Conservation (phyloP, 163 green algal species). For the Volvox carteri region DNA sequence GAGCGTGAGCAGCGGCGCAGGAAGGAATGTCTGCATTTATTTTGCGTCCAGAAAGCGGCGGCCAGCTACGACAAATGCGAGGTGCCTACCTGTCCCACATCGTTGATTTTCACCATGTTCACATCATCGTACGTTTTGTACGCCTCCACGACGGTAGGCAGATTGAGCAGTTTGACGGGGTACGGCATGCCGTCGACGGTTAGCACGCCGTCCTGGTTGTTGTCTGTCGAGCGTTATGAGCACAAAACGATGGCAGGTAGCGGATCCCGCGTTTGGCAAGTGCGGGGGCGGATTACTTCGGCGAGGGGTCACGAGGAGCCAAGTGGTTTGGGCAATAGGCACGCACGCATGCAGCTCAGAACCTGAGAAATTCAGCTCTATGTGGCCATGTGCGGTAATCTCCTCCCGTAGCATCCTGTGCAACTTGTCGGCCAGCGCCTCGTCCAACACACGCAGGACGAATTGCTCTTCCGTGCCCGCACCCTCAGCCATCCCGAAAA, state of each 20-base stretch:
- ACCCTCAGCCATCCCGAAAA: conserved; percentile 23
- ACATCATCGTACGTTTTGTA: conserved; percentile 95
- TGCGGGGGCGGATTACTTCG: neutral
- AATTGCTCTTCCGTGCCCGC: conserved; percentile 68
- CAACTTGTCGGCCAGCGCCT: conserved; percentile 65
- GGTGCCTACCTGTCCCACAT: conserved; percentile 92
- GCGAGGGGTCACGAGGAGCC: too few relatives aligned
- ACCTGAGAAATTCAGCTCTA: conserved; percentile 69
- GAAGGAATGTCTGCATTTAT: too few relatives aligned
- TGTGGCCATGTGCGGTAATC: conserved; percentile 32
- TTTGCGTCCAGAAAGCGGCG: too few relatives aligned
- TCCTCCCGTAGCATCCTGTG: conserved; percentile 63
- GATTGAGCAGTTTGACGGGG: conserved; percentile 78
- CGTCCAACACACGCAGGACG: conserved; percentile 67
- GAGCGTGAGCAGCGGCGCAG: too few relatives aligned
- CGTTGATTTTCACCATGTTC: conserved; percentile 93
- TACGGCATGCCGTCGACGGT: conserved; percentile 69
- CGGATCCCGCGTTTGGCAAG: too few relatives aligned
- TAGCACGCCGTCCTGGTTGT: conserved; percentile 69
- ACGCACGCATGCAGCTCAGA: neutral
- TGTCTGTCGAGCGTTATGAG: conserved; percentile 52
- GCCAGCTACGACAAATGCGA: too few relatives aligned
- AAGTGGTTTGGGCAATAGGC: too few relatives aligned
- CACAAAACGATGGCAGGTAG: too few relatives aligned
- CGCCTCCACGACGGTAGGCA: conserved; percentile 89